Evolutionary conservation across 768 basidiomycete species (phyloP).

Genomic region (Suillus paluster): DNA sequence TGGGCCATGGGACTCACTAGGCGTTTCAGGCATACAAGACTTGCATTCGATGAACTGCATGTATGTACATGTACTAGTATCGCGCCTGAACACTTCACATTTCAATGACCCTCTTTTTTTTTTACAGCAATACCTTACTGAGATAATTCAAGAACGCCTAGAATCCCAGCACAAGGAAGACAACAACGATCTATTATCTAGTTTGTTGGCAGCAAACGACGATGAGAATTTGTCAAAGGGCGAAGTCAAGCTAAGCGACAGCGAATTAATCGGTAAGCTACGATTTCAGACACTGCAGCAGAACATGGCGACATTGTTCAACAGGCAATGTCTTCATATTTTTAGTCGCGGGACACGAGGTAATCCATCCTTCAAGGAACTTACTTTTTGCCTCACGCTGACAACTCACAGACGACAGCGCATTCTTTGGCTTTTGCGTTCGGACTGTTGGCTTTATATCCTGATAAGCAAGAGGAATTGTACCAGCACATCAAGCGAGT

Average conservation of each 20-base stretch:
- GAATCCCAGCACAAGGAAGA: slow-evolving; percentile 39
- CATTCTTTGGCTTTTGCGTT: slow-evolving; percentile 38
- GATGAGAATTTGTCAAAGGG: slow-evolving; percentile 31
- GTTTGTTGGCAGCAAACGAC: slow-evolving; percentile 54
- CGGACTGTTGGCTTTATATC: slow-evolving; percentile 43
- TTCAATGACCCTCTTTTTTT: not conserved
- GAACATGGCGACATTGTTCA: not conserved
- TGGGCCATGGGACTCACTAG: slow-evolving; percentile 44
- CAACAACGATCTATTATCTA: slow-evolving; percentile 56
- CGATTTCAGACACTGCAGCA: not conserved
- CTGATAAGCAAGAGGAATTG: slow-evolving; percentile 42
- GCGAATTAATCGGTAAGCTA: slow-evolving; percentile 44
- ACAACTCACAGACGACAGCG: slow-evolving; percentile 32
- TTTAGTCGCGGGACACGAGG: slow-evolving; percentile 65
- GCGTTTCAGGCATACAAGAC: slow-evolving; percentile 31
- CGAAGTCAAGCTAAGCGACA: slow-evolving; percentile 41
- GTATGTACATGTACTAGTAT: slow-evolving; percentile 36
- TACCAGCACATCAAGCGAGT: slow-evolving; percentile 36
- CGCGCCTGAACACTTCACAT: slow-evolving; percentile 1
- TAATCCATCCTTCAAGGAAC: slow-evolving; percentile 21
- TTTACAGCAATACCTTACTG: slow-evolving; percentile 47
- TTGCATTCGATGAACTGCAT: slow-evolving; percentile 49
- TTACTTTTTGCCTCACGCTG: not conserved
- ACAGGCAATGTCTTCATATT: slow-evolving; percentile 44
- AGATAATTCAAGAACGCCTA: slow-evolving; percentile 55